These are phyloP conservation scores for Suhomyces bokatorum DNA, from an alignment of 1,139 yeast genomes.

Conservation along the genomic window DNA sequence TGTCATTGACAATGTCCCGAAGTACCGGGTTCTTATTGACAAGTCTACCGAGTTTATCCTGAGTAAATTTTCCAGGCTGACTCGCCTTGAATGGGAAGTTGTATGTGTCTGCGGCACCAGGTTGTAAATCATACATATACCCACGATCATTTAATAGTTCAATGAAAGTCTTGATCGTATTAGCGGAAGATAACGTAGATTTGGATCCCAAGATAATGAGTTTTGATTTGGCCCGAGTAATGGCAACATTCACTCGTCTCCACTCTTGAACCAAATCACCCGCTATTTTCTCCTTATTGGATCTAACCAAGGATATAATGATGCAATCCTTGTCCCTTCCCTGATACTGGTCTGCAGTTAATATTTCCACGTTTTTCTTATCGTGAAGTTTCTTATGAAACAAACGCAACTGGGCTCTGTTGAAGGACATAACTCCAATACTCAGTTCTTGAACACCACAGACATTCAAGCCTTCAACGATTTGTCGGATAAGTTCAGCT, in stretches of 20 bases:
- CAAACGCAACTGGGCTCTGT: conserved; percentile 73
- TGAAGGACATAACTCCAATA: conserved; percentile 88
- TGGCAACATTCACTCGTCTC: conserved; percentile 91
- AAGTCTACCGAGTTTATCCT: conserved; percentile 15
- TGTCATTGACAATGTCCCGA: conserved; percentile 27
- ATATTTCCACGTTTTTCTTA: conserved; percentile 58
- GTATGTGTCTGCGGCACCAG: conserved; percentile 42
- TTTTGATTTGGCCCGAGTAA: conserved; percentile 86
- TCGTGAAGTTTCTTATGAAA: conserved; percentile 46
- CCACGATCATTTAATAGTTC: conserved; percentile 54
- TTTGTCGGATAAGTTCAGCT: conserved; percentile 60
- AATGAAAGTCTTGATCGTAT: conserved; percentile 63
- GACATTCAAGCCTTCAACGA: conserved; percentile 56
- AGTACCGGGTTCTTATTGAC: conserved; percentile 24
- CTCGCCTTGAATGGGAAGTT: conserved; percentile 14
- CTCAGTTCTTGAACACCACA: conserved; percentile 61
- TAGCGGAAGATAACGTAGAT: conserved; percentile 56
- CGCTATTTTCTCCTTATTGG: conserved; percentile 64
- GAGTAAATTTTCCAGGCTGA: neutral
- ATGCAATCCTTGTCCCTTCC: conserved; percentile 94
- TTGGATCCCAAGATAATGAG: conserved; percentile 80
- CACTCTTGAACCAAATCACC: conserved; percentile 86
- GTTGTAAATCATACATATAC: conserved; percentile 66
- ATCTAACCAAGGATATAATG: conserved; percentile 81
- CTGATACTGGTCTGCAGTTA: conserved; percentile 95